Base-by-base conservation (phyloP, 2,329 filamentous ascomycete genomes). In the Penicillium janthinellum region DNA sequence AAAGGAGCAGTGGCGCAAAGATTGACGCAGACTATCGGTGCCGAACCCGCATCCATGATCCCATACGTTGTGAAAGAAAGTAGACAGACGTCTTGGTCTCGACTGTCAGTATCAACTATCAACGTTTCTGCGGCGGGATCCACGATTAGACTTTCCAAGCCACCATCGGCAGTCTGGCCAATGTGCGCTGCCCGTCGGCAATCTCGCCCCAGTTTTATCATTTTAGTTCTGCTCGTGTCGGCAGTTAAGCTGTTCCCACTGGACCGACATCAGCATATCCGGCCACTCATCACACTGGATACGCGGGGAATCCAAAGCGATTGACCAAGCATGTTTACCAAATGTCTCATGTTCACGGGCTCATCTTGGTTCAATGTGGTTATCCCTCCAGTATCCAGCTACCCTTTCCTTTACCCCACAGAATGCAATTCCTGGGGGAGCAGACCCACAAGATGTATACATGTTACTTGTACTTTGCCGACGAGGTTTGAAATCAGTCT, bases 401-500 rank as follows among this genome's bases (percentile, higher is more conserved):
- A 22, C 42, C 31, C n/a, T 14, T 14, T 65, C 31, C n/a, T 14
- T 14, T 65, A 59, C 64, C 67, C 66, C 66, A 63, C 66, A 66
- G 58, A 64, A 58, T 59, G 37, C 34, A 17, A 59, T 62, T 59
- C 63, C 54, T 56, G 66, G 64, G 64, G 64, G 58, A 59, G 52
- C 53, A 25, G 59, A 60, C 39, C 60, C 62, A 60, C 57, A 28
- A 41, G 4, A 25, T 31, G 3, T 47, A 31, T 10, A 17, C 14
- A 15, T 47, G 6, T 4, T 10, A n/a, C n/a, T 12, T 20, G 47
- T 52, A 39, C 49, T 48, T 60, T 60, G 60, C 60, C 60, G 62
- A 64, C 25, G 44, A 31, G 51, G 45, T 25, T 42, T 4, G 28
- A 25, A 39, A n/a, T 25, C 12, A 10, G 5, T 12, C 28, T n/a